These are phyloP conservation scores for Zea mays DNA, from an alignment of 176 grass and related monocot species.

Conservation along the genomic window DNA sequence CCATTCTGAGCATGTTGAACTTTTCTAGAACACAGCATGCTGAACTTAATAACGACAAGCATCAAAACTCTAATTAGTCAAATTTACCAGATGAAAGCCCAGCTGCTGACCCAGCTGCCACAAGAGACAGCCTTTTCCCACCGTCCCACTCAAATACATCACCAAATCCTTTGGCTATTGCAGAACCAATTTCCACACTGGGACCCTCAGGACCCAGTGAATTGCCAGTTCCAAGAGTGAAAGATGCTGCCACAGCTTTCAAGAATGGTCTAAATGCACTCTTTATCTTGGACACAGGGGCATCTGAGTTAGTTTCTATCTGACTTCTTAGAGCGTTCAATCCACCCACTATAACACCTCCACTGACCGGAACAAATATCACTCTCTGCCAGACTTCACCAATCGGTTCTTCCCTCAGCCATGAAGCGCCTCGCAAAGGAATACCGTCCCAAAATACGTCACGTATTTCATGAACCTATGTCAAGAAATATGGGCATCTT, in stretches of 20 bases:
- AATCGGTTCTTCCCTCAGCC: constrained; percentile 75
- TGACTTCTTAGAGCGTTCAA: constrained; percentile 59
- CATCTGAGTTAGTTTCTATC: constrained; percentile 44
- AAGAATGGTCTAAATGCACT: constrained; percentile 58
- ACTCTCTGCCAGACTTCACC: constrained; percentile 78
- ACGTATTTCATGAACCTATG: constrained; percentile 82
- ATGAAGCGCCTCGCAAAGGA: constrained; percentile 66
- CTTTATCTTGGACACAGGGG: constrained; percentile 39
- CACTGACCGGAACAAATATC: constrained; percentile 68
- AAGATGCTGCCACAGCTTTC: constrained; percentile 79
- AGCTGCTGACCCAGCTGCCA: constrained; percentile 92
- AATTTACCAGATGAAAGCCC: constrained; percentile 80
- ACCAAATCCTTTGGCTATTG: constrained; percentile 89
- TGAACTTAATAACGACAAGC: neutral
- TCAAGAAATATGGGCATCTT: constrained; percentile 17
- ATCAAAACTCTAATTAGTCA: constrained; percentile 2
- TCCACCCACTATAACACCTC: constrained; percentile 74
- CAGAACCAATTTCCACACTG: constrained; percentile 89
- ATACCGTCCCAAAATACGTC: constrained; percentile 84
- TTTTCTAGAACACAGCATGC: neutral
- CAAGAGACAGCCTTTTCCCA: constrained; percentile 72
- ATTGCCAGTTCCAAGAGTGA: constrained; percentile 92
- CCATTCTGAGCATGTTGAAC: neutral
- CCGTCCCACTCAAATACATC: constrained; percentile 64
- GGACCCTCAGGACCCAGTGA: constrained; percentile 93